Percentiles rank a stretch among this genome's conserved stretches.
Evolutionary conservation across 257 asterid genomes (phyloP).

Genomic region (Solanum sejunctum): DNA sequence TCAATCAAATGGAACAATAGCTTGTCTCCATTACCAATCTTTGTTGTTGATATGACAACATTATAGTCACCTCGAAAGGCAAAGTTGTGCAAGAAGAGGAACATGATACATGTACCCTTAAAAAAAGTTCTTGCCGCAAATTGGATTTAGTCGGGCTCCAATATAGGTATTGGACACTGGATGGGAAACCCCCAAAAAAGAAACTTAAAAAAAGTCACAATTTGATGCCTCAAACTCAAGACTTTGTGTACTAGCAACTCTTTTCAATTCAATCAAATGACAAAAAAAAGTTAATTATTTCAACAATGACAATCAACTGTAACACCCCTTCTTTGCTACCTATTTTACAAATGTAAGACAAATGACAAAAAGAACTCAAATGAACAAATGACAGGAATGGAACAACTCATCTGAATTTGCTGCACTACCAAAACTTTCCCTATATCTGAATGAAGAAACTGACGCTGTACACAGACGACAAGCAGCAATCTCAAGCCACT

Average conservation of each 20-base stretch:
- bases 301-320: background rate
- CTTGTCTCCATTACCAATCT: background rate
- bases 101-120: background rate
- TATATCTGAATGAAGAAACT: constrained; percentile 4
- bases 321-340: constrained; percentile 4
- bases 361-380: background rate
- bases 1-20: background rate
- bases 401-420: background rate
- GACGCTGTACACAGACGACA: constrained; percentile 12
- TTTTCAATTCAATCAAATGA: background rate
- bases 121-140: background rate
- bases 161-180: background rate
- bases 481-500: background rate
- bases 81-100: background rate
- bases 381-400: background rate
- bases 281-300: background rate
- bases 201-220: background rate
- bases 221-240: background rate
- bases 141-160: too few relatives aligned
- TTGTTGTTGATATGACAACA: background rate
- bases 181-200: too few relatives aligned
- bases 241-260: background rate
- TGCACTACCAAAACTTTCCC: constrained; percentile 20
- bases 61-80: background rate
- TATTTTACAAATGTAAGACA: constrained; percentile 13